Percentiles rank a stretch among this genome's conserved stretches.
These are phyloP conservation scores for Septoria linicola DNA, from an alignment of 2,329 filamentous ascomycete species.

Conservation along the genomic window DNA sequence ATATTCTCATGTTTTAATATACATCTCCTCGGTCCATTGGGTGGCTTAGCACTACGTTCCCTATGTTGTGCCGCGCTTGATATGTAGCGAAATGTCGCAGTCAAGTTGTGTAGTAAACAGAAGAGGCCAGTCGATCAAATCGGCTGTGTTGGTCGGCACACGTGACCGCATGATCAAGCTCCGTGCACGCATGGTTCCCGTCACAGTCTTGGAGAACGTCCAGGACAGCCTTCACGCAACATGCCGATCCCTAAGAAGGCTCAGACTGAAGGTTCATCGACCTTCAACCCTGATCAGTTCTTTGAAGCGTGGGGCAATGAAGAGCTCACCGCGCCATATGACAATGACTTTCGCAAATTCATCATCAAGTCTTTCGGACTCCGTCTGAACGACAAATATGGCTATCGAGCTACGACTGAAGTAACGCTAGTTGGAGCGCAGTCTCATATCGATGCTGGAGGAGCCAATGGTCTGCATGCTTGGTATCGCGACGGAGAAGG, in stretches of 20 bases:
- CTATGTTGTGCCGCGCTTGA: too few species aligned
- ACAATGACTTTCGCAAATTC: slow-evolving; percentile 48
- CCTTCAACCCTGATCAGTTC: slow-evolving; percentile 50
- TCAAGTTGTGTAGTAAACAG: too few species aligned
- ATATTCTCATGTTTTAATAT: too few species aligned
- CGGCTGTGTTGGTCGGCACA: too few species aligned
- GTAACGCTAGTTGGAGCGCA: slow-evolving; percentile 54
- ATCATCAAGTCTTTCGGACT: slow-evolving; percentile 52
- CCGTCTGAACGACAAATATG: slow-evolving; percentile 47
- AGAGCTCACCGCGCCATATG: slow-evolving; percentile 38
- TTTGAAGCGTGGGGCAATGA: slow-evolving; percentile 46
- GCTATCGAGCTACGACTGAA: slow-evolving; percentile 52
- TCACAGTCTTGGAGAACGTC: too few species aligned
- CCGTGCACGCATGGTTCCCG: too few species aligned
- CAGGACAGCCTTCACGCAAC: too few species aligned
- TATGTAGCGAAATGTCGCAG: too few species aligned
- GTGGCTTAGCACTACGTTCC: too few species aligned
- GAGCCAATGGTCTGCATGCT: slow-evolving; percentile 48
- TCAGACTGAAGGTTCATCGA: slow-evolving; percentile 42
- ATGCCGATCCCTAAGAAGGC: slow-evolving; percentile 33
- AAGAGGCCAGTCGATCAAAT: too few species aligned
- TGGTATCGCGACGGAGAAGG: slow-evolving; percentile 51
- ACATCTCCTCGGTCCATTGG: too few species aligned
- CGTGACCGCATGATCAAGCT: too few species aligned
- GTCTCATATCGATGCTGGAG: slow-evolving; percentile 49